Evolutionary conservation across 75 land plant species (phyloP).

Genomic region (Adiantum capillusveneris): DNA sequence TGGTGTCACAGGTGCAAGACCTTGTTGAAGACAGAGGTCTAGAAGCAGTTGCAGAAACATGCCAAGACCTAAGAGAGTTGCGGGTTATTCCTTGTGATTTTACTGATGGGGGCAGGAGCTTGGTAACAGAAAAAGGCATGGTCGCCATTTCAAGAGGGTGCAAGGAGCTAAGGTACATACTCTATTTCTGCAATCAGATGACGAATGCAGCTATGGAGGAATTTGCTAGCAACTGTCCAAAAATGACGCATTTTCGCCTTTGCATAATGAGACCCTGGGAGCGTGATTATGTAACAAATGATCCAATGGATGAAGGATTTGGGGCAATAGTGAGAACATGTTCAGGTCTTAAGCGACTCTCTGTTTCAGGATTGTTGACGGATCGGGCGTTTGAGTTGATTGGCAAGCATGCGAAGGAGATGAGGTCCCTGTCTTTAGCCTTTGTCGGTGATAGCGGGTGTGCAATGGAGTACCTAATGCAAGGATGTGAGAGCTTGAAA

Average conservation of each 20-base stretch:
- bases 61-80: constrained; percentile 51
- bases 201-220: constrained; percentile 62
- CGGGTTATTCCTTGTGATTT: constrained; percentile 56
- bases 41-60: constrained; percentile 37
- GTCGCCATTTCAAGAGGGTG: constrained; percentile 67
- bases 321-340: constrained; percentile 60
- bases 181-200: constrained; percentile 79
- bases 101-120: constrained; percentile 16
- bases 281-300: constrained; percentile 48
- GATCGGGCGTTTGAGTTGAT: constrained; percentile 62
- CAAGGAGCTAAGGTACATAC: constrained; percentile 51
- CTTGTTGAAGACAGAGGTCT: constrained; percentile 64
- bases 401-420: constrained; percentile 53
- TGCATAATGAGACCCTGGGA: constrained; percentile 51
- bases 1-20: constrained; percentile 61
- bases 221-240: constrained; percentile 50
- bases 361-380: constrained; percentile 70
- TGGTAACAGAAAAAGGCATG: constrained; percentile 57
- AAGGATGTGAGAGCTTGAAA: constrained; percentile 43
- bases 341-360: constrained; percentile 52
- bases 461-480: constrained; percentile 45
- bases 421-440: constrained; percentile 66
- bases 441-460: constrained; percentile 57
- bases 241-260: constrained; percentile 63
- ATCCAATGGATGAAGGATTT: constrained; percentile 72